phyloP scores from a whole-genome alignment of 163 green algal genomes.

The Trebouxia gelatinosa region DNA sequence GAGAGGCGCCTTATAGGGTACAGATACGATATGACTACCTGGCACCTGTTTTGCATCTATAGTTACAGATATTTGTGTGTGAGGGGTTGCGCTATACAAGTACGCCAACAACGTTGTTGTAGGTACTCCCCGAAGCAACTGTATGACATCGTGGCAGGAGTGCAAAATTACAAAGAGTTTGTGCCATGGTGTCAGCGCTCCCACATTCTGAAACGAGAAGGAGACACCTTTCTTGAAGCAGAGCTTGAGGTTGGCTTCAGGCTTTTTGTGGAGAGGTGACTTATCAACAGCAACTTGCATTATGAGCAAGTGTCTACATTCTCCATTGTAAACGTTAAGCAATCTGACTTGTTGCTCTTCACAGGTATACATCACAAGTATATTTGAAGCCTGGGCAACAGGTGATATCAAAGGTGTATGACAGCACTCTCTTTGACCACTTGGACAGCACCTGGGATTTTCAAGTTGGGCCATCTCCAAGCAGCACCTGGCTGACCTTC shows the following conservation, averaged over 20 bases:
- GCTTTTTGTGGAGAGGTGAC: slow-evolving; percentile 81
- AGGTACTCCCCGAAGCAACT: slow-evolving; percentile 86
- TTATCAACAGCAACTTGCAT: background rate
- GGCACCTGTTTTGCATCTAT: background rate
- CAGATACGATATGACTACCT: background rate
- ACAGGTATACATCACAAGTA: slow-evolving; percentile 75
- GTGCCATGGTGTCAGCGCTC: slow-evolving; percentile 89
- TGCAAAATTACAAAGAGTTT: slow-evolving; percentile 88
- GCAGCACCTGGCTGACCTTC: slow-evolving; percentile 78
- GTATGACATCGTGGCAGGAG: slow-evolving; percentile 83
- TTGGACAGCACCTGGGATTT: slow-evolving; percentile 78
- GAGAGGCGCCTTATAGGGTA: slow-evolving; percentile 24
- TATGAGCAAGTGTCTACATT: background rate
- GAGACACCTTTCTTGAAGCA: slow-evolving; percentile 72
- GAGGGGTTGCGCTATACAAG: background rate
- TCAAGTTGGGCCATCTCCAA: slow-evolving; percentile 62
- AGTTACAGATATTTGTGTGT: background rate
- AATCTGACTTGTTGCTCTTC: background rate
- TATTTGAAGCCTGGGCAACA: slow-evolving; percentile 45
- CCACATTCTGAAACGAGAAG: slow-evolving; percentile 46
- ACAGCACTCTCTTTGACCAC: slow-evolving; percentile 86
- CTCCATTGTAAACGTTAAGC: background rate
- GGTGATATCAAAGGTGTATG: slow-evolving; percentile 67
- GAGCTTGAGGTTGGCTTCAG: slow-evolving; percentile 95
- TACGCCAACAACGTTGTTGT: slow-evolving; percentile 23